These are phyloP conservation scores for Solanum piurae DNA, from an alignment of 257 asterid genomes.

Conservation along the genomic window DNA sequence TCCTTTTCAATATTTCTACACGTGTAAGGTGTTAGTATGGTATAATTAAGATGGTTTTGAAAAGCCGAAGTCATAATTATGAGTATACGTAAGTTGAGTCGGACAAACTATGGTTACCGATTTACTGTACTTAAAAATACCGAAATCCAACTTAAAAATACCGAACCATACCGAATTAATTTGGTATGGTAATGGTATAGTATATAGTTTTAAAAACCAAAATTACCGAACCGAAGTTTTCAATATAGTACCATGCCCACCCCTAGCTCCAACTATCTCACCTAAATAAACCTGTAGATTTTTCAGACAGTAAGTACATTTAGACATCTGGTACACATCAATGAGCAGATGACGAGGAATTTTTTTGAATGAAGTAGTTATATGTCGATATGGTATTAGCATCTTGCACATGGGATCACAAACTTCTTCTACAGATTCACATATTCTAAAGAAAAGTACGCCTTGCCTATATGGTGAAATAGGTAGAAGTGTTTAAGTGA, in stretches of 20 bases:
- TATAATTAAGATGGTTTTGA: not conserved
- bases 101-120: not conserved
- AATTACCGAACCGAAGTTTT: not conserved
- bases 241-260: not conserved
- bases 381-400: not conserved
- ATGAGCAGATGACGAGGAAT: not conserved
- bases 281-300: not conserved
- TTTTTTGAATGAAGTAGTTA: not conserved
- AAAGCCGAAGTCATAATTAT: not conserved
- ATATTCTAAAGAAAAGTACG: not conserved
- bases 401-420: not conserved
- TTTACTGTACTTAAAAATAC: not conserved
- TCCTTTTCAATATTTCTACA: not conserved
- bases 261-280: not conserved
- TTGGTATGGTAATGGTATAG: not conserved
- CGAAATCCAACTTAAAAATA: not conserved
- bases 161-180: not conserved
- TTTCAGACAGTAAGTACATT: not conserved
- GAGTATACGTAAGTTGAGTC: not conserved
- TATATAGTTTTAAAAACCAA: not conserved
- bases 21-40: not conserved
- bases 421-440: not conserved
- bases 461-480: not conserved
- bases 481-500: not conserved
- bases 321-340: not conserved